Evolutionary conservation across 768 basidiomycete genomes (phyloP), one percentile per base, ranked within the genome.

Genomic region (Kwoniella dejecticola): DNA sequence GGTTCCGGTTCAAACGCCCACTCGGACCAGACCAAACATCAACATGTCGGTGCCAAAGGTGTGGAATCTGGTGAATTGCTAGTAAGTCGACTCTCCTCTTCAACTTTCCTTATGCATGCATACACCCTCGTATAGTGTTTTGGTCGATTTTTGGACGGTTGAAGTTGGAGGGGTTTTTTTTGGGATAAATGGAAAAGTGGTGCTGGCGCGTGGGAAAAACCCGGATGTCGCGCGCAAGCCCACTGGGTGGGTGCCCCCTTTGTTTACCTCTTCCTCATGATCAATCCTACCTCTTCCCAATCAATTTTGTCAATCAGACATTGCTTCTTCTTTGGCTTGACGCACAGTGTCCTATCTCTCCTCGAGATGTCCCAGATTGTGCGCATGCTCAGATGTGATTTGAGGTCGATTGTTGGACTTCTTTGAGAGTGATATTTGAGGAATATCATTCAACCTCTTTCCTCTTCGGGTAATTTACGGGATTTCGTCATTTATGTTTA

Each of bases 31-130:
- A 63, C 62, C n/a, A 74, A 74, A 59, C 52, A 66, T 63, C 70
- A 71, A 60, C 72, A 74, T 63, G 72, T 74, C 15, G 72, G 72
- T 10, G 72, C 72, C 30, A 74, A 65, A 33, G 72, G 72, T 40
- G 72, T 74, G 12, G 72, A 74, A 61, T 63, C 59, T 27, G 72
- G 72, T 57, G 72, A 74, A 68, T 53, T 71, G 21, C 54, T 71
- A 45, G 72, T 74, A 52, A 74, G 72, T 74, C 47, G 64, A 33
- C 24, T 59, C 59, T 58, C 45, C 66, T 62, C 68, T 68, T 48
- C 66, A 58, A 49, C 42, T 56, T 60, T 64, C 41, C 41, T 15
- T 66, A 74, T 71, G 67, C 72, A 69, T 69, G 38, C 56, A 58
- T 50, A 40, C 36, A 11, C 36, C 29, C 45, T 47, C 19, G 52